These are phyloP conservation scores for Diutina neorugosa DNA, from an alignment of 1,139 yeast species.

Conservation along the genomic window DNA sequence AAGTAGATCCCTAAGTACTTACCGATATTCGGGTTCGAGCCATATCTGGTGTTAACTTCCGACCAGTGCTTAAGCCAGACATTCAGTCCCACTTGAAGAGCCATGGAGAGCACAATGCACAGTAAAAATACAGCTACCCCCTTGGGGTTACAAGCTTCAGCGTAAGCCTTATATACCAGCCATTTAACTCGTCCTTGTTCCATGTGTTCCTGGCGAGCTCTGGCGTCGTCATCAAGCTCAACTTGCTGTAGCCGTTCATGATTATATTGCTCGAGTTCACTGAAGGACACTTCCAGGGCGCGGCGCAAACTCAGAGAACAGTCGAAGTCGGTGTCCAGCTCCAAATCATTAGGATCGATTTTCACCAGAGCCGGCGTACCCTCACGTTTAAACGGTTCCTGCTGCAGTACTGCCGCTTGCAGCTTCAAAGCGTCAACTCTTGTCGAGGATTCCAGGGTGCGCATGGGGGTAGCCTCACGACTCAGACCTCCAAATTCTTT, in stretches of 20 bases:
- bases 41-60: slow-evolving; percentile 62
- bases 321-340: slow-evolving; percentile 24
- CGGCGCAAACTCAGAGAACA: slow-evolving; percentile 43
- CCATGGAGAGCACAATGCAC: slow-evolving; percentile 43
- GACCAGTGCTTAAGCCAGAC: slow-evolving; percentile 98
- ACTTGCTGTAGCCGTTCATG: slow-evolving; percentile 25
- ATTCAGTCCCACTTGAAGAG: slow-evolving; percentile 40
- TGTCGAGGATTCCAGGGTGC: slow-evolving; percentile 8
- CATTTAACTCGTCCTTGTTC: slow-evolving; percentile 94
- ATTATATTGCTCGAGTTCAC: slow-evolving; percentile 18
- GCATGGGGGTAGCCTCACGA: neutral
- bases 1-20: slow-evolving; percentile 70
- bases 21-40: slow-evolving; percentile 58
- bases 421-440: slow-evolving; percentile 8
- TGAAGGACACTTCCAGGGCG: slow-evolving; percentile 54
- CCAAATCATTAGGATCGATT: slow-evolving; percentile 15
- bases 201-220: slow-evolving; percentile 54
- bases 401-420: slow-evolving; percentile 1
- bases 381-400: neutral
- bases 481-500: slow-evolving; percentile 50
- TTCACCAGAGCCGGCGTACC: slow-evolving; percentile 4
- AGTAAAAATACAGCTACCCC: slow-evolving; percentile 48
- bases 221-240: slow-evolving; percentile 30
- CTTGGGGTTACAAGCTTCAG: slow-evolving; percentile 73
- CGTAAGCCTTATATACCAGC: slow-evolving; percentile 75